Conservation (phyloP, 129 eudicot genomes). For the Artemisia tridentata region DNA sequence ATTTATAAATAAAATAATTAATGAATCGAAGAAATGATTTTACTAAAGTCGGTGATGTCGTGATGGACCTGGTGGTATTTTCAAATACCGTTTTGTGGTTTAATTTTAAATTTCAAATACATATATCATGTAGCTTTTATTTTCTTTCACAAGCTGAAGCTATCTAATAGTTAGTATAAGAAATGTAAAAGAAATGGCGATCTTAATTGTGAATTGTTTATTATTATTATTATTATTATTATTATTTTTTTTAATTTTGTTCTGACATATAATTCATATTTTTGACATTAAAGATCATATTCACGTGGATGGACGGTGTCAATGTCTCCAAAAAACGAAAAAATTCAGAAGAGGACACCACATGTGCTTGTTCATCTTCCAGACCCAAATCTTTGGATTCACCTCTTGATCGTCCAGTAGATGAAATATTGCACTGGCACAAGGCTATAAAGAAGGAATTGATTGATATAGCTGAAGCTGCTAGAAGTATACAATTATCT, state of each 20-base stretch:
- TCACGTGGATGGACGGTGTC: slow-evolving; percentile 92
- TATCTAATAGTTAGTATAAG: no score
- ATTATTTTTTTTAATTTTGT: slow-evolving; percentile 2
- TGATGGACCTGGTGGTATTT: no score
- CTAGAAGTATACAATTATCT: slow-evolving; percentile 70
- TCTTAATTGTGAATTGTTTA: no score
- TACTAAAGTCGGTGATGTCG: no score
- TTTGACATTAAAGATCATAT: slow-evolving; percentile 59
- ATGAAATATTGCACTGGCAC: slow-evolving; percentile 98
- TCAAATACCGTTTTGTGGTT: no score
- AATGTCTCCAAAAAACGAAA: slow-evolving; percentile 49
- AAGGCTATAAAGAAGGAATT: slow-evolving; percentile 83
- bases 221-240: no score
- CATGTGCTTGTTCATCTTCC: slow-evolving; percentile 65
- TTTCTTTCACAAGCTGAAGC: no score
- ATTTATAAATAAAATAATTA: no score
- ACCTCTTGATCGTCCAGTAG: slow-evolving; percentile 59
- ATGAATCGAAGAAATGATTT: no score
- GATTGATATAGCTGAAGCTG: slow-evolving; percentile 86
- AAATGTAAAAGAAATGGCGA: no score
- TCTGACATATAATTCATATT: slow-evolving; percentile 23
- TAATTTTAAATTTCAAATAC: no score
- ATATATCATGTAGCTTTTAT: no score
- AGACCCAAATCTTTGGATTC: slow-evolving; percentile 31
- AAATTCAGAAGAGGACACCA: slow-evolving; percentile 48